A percentile compares a stretch with the other conserved stretches of the same genome.
Evolutionary conservation across 2,329 filamentous ascomycete genomes (phyloP).

Genomic region (Colletotrichum camelliae): DNA sequence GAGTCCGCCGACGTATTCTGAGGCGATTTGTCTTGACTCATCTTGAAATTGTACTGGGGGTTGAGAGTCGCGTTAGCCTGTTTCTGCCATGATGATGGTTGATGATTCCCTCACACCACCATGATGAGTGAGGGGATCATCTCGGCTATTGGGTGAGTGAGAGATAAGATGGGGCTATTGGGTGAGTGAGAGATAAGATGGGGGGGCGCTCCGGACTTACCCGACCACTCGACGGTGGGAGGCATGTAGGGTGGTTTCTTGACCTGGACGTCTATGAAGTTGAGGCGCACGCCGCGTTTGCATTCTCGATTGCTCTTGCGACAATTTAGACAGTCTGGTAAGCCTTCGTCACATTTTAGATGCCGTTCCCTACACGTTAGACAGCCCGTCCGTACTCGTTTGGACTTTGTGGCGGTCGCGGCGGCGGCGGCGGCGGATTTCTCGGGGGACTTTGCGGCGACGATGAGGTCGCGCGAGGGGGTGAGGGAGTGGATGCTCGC

Average conservation of each 20-base stretch:
- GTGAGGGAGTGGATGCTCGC: conserved; percentile 22
- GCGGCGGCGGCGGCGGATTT: conserved; percentile 17
- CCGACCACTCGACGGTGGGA: conserved; percentile 68
- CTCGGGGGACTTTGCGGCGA: conserved; percentile 13
- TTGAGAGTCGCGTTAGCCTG: accelerated
- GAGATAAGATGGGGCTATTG: not conserved
- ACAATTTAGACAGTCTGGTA: conserved; percentile 75
- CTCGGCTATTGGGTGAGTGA: not conserved
- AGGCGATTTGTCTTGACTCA: conserved; percentile 88
- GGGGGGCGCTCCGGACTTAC: conserved; percentile 39
- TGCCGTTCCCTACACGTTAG: conserved; percentile 89
- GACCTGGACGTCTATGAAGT: conserved; percentile 87
- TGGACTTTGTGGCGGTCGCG: conserved; percentile 64
- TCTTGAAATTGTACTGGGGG: conserved; percentile 81
- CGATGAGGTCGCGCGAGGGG: conserved; percentile 17
- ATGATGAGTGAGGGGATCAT: not conserved
- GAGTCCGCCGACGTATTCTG: conserved; percentile 83
- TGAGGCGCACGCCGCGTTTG: conserved; percentile 84
- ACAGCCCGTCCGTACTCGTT: conserved; percentile 87
- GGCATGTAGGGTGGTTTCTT: conserved; percentile 69
- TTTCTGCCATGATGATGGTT: not conserved
- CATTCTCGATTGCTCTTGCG: conserved; percentile 85
- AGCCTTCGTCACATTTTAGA: conserved; percentile 86
- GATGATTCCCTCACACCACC: not conserved
- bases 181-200: not conserved